These are phyloP conservation scores for Fusarium falciforme DNA, from an alignment of 2,329 filamentous ascomycete genomes.

Conservation along the genomic window DNA sequence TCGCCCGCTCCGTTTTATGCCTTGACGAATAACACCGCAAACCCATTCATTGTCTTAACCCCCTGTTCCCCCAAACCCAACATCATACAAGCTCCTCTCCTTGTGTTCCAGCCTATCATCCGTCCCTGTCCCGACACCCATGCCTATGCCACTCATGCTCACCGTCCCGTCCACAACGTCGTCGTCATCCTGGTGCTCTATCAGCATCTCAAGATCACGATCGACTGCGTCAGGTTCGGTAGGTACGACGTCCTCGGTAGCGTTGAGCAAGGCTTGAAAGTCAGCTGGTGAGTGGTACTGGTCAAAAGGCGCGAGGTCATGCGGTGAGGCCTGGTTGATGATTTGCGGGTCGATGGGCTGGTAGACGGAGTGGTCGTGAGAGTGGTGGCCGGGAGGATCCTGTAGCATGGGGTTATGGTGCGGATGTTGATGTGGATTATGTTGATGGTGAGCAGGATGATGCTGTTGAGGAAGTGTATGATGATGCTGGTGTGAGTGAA, in stretches of 20 bases:
- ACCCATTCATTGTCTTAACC: conserved; percentile 3
- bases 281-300: conserved; percentile 58
- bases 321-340: conserved; percentile 52
- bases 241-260: conserved; percentile 54
- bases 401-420: conserved; percentile 46
- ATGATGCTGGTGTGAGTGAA: conserved; percentile 38
- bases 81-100: conserved; percentile 45
- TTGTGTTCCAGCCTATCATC: conserved; percentile 34
- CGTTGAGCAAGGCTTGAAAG: conserved; percentile 66
- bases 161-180: conserved; percentile 34
- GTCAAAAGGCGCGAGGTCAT: conserved; percentile 53
- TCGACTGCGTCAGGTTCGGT: conserved; percentile 55
- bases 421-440: conserved; percentile 33
- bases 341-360: conserved; percentile 72
- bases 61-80: conserved; percentile 42
- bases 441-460: conserved; percentile 10
- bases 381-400: conserved; percentile 45
- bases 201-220: conserved; percentile 64
- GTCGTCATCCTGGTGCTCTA: conserved; percentile 59
- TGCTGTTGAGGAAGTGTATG: conserved; percentile 19
- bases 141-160: conserved; percentile 35
- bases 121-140: conserved; percentile 10
- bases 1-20: conserved; percentile 33
- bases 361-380: conserved; percentile 50
- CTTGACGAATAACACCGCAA: not conserved